phyloP scores from a whole-genome alignment of 371 early-diverging fungal genomes.

The Apophysomyces trapeziformis region DNA sequence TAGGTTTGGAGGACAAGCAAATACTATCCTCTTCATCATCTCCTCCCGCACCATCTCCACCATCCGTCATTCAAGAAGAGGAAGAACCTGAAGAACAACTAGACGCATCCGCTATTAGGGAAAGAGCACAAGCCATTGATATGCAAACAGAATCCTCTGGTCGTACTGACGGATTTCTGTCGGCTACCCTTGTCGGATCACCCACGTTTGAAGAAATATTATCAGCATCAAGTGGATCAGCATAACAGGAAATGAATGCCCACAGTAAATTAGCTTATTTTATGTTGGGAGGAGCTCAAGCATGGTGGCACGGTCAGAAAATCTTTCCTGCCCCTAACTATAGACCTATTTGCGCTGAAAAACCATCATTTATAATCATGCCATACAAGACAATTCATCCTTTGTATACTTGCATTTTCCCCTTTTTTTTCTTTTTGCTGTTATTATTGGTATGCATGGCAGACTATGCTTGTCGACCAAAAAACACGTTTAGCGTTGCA shows the following conservation, averaged over 20 bases:
- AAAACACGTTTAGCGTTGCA: no score
- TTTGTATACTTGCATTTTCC: no score
- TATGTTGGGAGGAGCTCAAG: neutral
- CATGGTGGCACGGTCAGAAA: neutral
- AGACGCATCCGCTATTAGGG: neutral
- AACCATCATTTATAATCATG: no score
- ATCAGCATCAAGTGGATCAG: constrained; percentile 17
- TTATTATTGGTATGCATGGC: no score
- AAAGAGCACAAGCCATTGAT: neutral
- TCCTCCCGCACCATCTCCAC: neutral
- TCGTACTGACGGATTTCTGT: constrained; percentile 30
- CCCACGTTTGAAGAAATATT: constrained; percentile 27
- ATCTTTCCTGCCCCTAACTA: neutral
- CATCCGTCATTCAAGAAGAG: constrained; percentile 12
- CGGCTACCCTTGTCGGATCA: constrained; percentile 40
- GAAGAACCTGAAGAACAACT: neutral
- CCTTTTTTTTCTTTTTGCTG: no score
- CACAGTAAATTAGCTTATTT: neutral
- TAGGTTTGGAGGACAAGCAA: constrained; percentile 20
- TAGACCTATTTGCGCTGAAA: neutral
- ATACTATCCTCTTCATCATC: neutral
- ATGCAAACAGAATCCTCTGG: constrained; percentile 15
- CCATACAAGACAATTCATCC: no score
- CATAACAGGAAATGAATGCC: constrained; percentile 25
- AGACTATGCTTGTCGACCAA: no score